Evolutionary conservation across 139 green algal species (phyloP), one percentile per base, ranked within the genome.

Genomic region (Spirogloea muscicola): DNA sequence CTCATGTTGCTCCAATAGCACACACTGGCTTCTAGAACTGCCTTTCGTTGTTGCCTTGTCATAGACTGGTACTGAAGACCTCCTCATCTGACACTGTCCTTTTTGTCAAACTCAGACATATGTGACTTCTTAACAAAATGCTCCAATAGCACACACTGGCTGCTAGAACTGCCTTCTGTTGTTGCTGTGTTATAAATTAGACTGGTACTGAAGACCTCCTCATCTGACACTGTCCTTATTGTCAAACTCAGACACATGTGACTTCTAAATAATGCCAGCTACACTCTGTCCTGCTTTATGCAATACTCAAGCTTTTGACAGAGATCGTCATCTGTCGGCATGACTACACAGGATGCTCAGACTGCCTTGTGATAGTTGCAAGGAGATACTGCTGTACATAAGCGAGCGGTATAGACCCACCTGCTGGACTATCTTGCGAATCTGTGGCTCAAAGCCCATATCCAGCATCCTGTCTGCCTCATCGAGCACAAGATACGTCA

Each of bases 381-480:
- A n/a, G n/a, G n/a, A n/a, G n/a, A n/a, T n/a, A n/a, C n/a, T n/a
- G n/a, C n/a, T n/a, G n/a, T n/a, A n/a, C n/a, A n/a, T n/a, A n/a
- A n/a, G n/a, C 13, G 16, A 52, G 16, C 10, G 16, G 13, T 10
- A 52, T 52, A 10, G 10, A 21, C 27, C 16, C 13, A 79, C 71
- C 71, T 79, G 72, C 2, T 9, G 25, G 6, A 84, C 60, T n/a
- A 87, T 85, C 29, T 81, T 74, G 16, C 86, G 86, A 58, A 93
- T 93, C 87, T 97, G 93, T 25, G 93, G 93, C 84, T 98, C 93
- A 72, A 98, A 98, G 31, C 93, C 93, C 93, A 98, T 98, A 77
- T 98, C 93, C 62, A 98, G 82, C 93, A 98, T 98, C 60, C 93
- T 87, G 73, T 97, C 93, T 10, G 93, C 93, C 85, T 96, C 91